A percentile compares a stretch with the other conserved stretches of the same genome.
These are phyloP conservation scores for Plenodomus biglobosus DNA, from an alignment of 2,329 filamentous ascomycete genomes.

Conservation along the genomic window DNA sequence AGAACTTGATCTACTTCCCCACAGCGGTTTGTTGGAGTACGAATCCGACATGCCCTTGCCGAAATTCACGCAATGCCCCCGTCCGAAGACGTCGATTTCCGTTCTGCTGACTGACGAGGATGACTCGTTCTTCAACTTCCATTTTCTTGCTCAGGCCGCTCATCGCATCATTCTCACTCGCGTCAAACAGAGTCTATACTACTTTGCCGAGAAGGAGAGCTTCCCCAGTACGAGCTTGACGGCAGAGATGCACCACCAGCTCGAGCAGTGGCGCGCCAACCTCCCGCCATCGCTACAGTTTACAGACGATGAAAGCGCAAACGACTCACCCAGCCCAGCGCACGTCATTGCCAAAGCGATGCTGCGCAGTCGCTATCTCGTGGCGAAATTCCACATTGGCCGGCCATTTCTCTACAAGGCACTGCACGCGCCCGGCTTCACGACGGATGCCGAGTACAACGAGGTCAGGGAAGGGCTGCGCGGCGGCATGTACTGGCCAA, in stretches of 20 bases:
- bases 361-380: slow-evolving; percentile 42
- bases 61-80: slow-evolving; percentile 53
- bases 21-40: slow-evolving; percentile 54
- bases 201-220: slow-evolving; percentile 47
- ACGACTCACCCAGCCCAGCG: slow-evolving; percentile 36
- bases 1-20: slow-evolving; percentile 54
- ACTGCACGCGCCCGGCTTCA: slow-evolving; percentile 34
- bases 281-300: slow-evolving; percentile 54
- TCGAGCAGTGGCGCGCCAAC: slow-evolving; percentile 58
- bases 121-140: slow-evolving; percentile 59
- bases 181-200: slow-evolving; percentile 55
- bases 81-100: slow-evolving; percentile 39
- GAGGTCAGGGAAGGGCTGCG: slow-evolving; percentile 33
- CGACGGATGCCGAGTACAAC: slow-evolving; percentile 36
- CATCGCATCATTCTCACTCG: slow-evolving; percentile 59
- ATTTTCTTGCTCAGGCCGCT: slow-evolving; percentile 59
- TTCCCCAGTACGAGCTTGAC: slow-evolving; percentile 53
- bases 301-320: slow-evolving; percentile 37
- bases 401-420: slow-evolving; percentile 45
- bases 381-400: slow-evolving; percentile 44
- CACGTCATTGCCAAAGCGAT: slow-evolving; percentile 45
- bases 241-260: slow-evolving; percentile 56
- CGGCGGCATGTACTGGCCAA: slow-evolving; percentile 43
- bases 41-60: slow-evolving; percentile 57
- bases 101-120: slow-evolving; percentile 48